These are phyloP conservation scores for Castanea sativa DNA, from an alignment of 306 rosid genomes.

Conservation along the genomic window DNA sequence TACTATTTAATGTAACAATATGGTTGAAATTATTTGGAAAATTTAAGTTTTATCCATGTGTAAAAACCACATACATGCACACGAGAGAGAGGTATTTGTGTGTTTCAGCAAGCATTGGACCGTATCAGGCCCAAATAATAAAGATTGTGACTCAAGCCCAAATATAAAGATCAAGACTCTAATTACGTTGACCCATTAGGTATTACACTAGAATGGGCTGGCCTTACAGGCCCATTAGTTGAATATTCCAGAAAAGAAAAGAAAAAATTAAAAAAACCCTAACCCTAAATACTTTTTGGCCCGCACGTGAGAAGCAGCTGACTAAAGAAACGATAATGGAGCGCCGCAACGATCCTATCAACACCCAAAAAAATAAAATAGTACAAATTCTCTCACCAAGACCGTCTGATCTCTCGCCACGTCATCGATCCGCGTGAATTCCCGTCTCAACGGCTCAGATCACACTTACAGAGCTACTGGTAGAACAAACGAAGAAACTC, in stretches of 20 bases:
- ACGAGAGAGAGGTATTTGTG: too few species aligned
- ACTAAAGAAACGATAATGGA: slow-evolving; percentile 13
- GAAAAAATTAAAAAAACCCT: slow-evolving; percentile 17
- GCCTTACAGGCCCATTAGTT: not conserved
- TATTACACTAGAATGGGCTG: not conserved
- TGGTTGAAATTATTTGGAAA: too few species aligned
- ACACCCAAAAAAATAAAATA: not conserved
- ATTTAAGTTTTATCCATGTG: too few species aligned
- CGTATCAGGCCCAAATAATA: too few species aligned
- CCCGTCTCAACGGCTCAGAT: slow-evolving; percentile 57
- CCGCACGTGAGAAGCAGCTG: slow-evolving; percentile 60
- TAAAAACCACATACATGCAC: too few species aligned
- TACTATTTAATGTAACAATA: too few species aligned
- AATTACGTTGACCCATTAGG: not conserved
- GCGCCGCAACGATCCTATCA: slow-evolving; percentile 61
- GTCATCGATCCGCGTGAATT: slow-evolving; percentile 58
- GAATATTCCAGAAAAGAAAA: not conserved
- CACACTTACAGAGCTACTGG: slow-evolving; percentile 64
- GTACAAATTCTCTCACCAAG: slow-evolving; percentile 16
- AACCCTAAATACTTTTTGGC: not conserved
- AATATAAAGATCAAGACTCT: too few species aligned
- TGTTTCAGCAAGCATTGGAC: too few species aligned
- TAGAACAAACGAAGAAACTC: slow-evolving; percentile 61
- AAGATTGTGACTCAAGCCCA: too few species aligned
- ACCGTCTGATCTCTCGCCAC: slow-evolving; percentile 61